Base-by-base conservation (phyloP, 345 rosid species). In the Cochlearia excelsa region DNA sequence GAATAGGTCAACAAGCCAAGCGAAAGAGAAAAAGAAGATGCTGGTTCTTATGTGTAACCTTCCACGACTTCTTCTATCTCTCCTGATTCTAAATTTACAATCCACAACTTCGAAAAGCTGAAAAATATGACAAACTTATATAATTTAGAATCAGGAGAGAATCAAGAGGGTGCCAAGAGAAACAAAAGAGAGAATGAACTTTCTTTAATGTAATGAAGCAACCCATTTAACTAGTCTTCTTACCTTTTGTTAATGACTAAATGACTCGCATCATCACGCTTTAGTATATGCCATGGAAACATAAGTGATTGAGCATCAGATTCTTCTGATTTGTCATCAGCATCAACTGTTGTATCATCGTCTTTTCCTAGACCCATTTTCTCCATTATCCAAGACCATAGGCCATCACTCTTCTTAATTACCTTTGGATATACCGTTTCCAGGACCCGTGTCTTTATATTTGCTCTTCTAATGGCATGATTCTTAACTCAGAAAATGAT, bases 211-310 rank as follows among this genome's bases (percentile, higher is more conserved):
- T 16, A 16, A 16, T 16, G 23, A 16, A 16, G 28, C 6, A 49
- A 7, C 38, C 30, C 29, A 26, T 40, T 54, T 8, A 41, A 54
- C 45, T 48, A 16, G 23, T 16, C 23, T 16, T 56, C 62, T 62
- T 78, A 93, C 97, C 95, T 82, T 62, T 74, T 83, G 72, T 63
- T 80, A 49, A 77, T 63, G 64, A 89, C 74, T 52, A 86, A 58
- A 49, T 82, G 63, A 64, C 51, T 69, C 67, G 77, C 57, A 59
- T 80, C 81, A 34, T 3, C 78, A 9, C 73, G 77, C 57, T 82
- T 86, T 58, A 87, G 68, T 53, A 93, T 67, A 78, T 93, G 97
- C 99, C 99, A 93, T 48, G 99, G 99, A 73, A 81, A 89, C 61
- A 59, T 56, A 46, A 87, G 63, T 5, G 77, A 48, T 39, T 42